Evolutionary conservation across 768 basidiomycete genomes (phyloP).

Genomic region (Rossbeevera mucosa): DNA sequence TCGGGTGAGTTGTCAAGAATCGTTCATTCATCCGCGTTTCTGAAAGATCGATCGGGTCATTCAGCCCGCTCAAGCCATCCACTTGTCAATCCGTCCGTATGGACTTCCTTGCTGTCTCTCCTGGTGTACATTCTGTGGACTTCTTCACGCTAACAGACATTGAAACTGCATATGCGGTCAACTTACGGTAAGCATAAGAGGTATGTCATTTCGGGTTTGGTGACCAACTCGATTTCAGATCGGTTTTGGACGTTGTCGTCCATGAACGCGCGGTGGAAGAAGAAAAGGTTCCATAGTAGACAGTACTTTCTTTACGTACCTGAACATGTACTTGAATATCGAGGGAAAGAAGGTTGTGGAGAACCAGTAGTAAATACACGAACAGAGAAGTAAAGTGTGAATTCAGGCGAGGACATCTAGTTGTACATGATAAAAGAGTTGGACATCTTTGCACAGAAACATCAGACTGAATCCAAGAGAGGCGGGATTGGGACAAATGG

Average conservation of each 20-base stretch:
- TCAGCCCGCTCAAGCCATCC: constrained; percentile 71
- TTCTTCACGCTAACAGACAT: constrained; percentile 69
- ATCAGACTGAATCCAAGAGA: constrained; percentile 4
- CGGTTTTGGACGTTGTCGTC: constrained; percentile 71
- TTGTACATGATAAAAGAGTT: constrained; percentile 17
- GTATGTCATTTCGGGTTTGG: neutral
- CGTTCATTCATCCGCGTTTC: neutral
- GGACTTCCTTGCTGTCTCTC: constrained; percentile 75
- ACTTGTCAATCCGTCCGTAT: constrained; percentile 85
- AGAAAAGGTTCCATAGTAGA: constrained; percentile 13
- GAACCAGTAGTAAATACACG: constrained; percentile 20
- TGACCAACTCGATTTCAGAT: constrained; percentile 38
- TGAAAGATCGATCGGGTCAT: constrained; percentile 4
- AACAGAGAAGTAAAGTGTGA: constrained; percentile 12
- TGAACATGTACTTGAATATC: constrained; percentile 8
- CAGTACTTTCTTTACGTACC: constrained; percentile 12
- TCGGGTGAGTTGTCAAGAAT: constrained; percentile 54
- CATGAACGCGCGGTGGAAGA: constrained; percentile 40
- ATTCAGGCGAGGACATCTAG: constrained; percentile 13
- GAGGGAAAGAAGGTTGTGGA: constrained; percentile 8
- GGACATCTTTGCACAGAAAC: constrained; percentile 7
- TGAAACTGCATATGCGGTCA: constrained; percentile 67
- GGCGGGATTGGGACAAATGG: neutral
- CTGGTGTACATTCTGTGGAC: constrained; percentile 76
- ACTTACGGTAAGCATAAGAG: constrained; percentile 52